Evolutionary conservation across 306 rosid species (phyloP), one percentile per base, ranked within the genome.

Genomic region (Amphicarpaea edgeworthii): DNA sequence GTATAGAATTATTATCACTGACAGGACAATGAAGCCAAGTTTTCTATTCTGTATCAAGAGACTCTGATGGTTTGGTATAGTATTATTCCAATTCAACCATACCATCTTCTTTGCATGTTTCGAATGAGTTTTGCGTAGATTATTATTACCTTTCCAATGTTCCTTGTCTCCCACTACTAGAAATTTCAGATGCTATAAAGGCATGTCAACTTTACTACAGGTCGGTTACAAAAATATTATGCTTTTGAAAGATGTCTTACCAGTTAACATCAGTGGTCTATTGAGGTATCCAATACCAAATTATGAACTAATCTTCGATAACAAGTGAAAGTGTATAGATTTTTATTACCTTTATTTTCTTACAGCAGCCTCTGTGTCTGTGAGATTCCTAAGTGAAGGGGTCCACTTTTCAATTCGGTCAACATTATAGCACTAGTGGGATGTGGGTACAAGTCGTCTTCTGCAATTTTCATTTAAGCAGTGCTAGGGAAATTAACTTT

Each of bases 91-190:
- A 20, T 30, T 60, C 73, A 26, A 12, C 15, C 4, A 65, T 11
- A 23, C 50, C 6, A 4, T 62, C 26, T 30, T 79, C 23, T 59
- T 12, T 26, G 14, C 19, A 15, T 26, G 43, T 8, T 8, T 40
- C 12, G 43, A 2, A 2, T 40, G 9, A 40, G 43, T 1, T 76
- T n/a, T 76, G 19, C 69, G 17, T 67, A 15, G 53, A 53, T 14
- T 12, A 30, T 30, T 30, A 72, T 28, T 47, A 62, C 61, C 77
- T 54, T 69, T 45, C 28, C 62, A 20, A 9, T 23, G 38, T 73
- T 62, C 67, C 9, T 28, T 50, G 66, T 47, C 47, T 57, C 54
- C 85, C 70, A 63, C 73, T 68, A 37, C 41, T 70, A 55, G 63
- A 32, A 19, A 38, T 1, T 50, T 70, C 38, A 24, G 41, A 77